phyloP scores from a whole-genome alignment of 2,329 filamentous ascomycete species.

The Thelonectria discophora region DNA sequence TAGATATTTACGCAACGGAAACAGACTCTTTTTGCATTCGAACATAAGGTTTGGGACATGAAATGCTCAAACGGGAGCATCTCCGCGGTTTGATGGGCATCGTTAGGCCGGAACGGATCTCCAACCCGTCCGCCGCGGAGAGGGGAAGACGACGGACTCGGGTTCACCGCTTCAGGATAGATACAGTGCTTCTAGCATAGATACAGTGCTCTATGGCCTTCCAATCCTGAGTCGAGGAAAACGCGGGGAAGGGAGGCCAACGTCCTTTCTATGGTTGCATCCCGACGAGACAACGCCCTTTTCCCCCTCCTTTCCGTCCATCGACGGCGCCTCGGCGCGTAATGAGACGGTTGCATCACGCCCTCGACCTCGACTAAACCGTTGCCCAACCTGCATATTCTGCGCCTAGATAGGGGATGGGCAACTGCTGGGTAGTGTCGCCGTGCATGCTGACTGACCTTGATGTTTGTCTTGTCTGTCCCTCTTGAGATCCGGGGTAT shows the following conservation, averaged over 20 bases:
- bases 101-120: background rate
- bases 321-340: slow-evolving; percentile 1
- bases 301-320: too few species aligned
- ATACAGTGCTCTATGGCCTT: background rate
- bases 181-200: too few species aligned
- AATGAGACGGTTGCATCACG: background rate
- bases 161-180: slow-evolving; percentile 16
- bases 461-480: background rate
- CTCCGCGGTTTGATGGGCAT: background rate
- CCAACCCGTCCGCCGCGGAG: slow-evolving; percentile 3
- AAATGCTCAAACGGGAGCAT: background rate
- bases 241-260: slow-evolving; percentile 1
- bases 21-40: background rate
- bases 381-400: slow-evolving; percentile 15
- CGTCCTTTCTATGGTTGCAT: slow-evolving; percentile 11
- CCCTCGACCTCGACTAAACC: too few species aligned
- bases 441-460: slow-evolving; percentile 10
- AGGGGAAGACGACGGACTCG: background rate
- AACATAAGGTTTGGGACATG: background rate
- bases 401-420: slow-evolving; percentile 9
- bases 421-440: background rate
- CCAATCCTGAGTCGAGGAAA: background rate
- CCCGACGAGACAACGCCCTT: too few species aligned
- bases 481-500: slow-evolving; percentile 19
- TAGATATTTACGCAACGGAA: background rate